A percentile compares a stretch with the other conserved stretches of the same genome.
phyloP scores from a whole-genome alignment of 2,329 filamentous ascomycete genomes.

The Diaporthe sp. region DNA sequence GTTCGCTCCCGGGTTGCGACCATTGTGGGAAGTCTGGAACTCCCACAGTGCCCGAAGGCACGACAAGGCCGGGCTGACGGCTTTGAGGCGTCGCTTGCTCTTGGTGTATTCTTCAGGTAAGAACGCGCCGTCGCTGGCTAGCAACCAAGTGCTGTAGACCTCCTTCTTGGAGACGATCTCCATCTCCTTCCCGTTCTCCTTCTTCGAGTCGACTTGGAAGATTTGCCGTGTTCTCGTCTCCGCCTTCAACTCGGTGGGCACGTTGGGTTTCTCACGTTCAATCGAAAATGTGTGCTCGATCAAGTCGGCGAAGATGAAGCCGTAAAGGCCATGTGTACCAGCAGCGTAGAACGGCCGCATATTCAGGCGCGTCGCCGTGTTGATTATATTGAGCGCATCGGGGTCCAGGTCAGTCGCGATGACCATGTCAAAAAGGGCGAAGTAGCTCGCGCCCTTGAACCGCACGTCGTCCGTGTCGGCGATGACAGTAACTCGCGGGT shows the following conservation, averaged over 20 bases:
- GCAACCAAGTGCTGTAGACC: constrained; percentile 86
- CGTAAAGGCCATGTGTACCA: constrained; percentile 89
- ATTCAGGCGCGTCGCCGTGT: constrained; percentile 85
- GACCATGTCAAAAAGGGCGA: constrained; percentile 83
- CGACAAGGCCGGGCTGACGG: constrained; percentile 86
- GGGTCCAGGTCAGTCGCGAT: constrained; percentile 92
- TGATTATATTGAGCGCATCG: constrained; percentile 81
- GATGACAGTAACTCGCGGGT: constrained; percentile 85
- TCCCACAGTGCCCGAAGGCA: constrained; percentile 93
- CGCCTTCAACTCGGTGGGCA: constrained; percentile 68
- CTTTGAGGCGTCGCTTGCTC: constrained; percentile 77
- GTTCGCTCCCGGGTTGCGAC: constrained; percentile 68
- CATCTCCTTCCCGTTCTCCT: constrained; percentile 77
- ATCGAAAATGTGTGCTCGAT: constrained; percentile 92
- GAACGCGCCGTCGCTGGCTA: constrained; percentile 83
- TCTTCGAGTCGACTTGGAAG: constrained; percentile 78
- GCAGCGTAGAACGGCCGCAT: constrained; percentile 90
- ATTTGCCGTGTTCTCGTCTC: constrained; percentile 87
- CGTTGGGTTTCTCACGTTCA: constrained; percentile 85
- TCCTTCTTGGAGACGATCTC: constrained; percentile 95
- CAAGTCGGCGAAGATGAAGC: constrained; percentile 94
- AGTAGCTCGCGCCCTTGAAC: constrained; percentile 80
- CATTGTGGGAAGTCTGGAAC: constrained; percentile 75
- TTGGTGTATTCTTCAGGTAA: constrained; percentile 79
- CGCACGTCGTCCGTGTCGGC: constrained; percentile 78